phyloP scores from a whole-genome alignment of 2,329 filamentous ascomycete genomes.

The Anisogramma anomala region DNA sequence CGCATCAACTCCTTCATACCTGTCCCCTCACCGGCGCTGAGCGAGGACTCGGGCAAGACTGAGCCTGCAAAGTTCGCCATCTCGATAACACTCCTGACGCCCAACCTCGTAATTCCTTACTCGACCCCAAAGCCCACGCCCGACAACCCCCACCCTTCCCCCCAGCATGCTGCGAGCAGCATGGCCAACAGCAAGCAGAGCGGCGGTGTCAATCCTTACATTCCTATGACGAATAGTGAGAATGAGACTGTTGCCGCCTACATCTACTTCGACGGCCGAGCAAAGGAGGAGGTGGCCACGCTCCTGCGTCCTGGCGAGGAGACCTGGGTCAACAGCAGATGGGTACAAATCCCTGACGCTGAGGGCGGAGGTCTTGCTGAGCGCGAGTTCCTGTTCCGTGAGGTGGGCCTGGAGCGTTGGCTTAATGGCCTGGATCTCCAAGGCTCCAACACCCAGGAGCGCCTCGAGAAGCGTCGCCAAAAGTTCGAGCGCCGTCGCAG shows the following conservation, averaged over 20 bases:
- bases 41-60: constrained; percentile 58
- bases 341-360: constrained; percentile 85
- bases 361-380: constrained; percentile 93
- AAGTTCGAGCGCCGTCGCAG: constrained; percentile 62
- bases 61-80: constrained; percentile 96
- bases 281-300: constrained; percentile 94
- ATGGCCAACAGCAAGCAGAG: constrained; percentile 40
- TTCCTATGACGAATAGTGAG: constrained; percentile 79
- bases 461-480: constrained; percentile 76
- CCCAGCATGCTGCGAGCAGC: constrained; percentile 67
- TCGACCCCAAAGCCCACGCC: constrained; percentile 72
- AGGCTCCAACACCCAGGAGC: constrained; percentile 79
- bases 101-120: constrained; percentile 81
- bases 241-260: constrained; percentile 98
- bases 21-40: constrained; percentile 76
- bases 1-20: constrained; percentile 97
- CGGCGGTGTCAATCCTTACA: constrained; percentile 67
- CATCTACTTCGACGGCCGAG: constrained; percentile 94
- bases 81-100: constrained; percentile 88
- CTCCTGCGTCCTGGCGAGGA: constrained; percentile 85
- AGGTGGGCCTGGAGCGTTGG: constrained; percentile 93
- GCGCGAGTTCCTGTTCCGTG: constrained; percentile 91
- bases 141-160: constrained; percentile 67
- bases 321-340: constrained; percentile 97
- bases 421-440: constrained; percentile 92